Conservation (phyloP, 805 yeast species). For the Candida nitratophila region DNA sequence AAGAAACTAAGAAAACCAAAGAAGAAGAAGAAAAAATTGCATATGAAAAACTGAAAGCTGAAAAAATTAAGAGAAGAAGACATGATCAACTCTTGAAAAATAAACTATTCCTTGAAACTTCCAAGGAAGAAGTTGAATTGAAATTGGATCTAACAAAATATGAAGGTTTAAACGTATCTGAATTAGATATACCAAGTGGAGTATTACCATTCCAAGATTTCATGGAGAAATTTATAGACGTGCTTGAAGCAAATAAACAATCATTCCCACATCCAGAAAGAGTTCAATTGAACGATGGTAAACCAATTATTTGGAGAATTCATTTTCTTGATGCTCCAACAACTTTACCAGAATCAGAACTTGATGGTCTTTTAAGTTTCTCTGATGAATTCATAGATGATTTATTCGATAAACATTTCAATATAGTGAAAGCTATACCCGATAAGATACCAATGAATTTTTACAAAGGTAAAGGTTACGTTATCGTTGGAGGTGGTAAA, state of each 20-base stretch:
- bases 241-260: slow-evolving; percentile 7
- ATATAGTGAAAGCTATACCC: slow-evolving; percentile 42
- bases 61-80: background rate
- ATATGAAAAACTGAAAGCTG: background rate
- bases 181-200: slow-evolving; percentile 5
- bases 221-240: slow-evolving; percentile 6
- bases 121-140: background rate
- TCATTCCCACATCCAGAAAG: slow-evolving; percentile 14
- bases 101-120: background rate
- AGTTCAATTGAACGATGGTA: slow-evolving; percentile 7
- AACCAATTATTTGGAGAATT: slow-evolving; percentile 20
- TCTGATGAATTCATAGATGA: slow-evolving; percentile 34
- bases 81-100: background rate
- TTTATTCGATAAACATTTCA: slow-evolving; percentile 41
- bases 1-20: background rate
- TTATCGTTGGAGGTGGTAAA: slow-evolving; percentile 37
- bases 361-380: slow-evolving; percentile 1
- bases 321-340: slow-evolving; percentile 9
- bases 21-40: background rate
- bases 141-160: background rate
- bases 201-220: slow-evolving; percentile 7
- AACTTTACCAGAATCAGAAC: slow-evolving; percentile 2
- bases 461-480: slow-evolving; percentile 26
- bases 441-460: slow-evolving; percentile 21
- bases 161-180: too few species aligned